Evolutionary conservation across 2,329 filamentous ascomycete genomes (phyloP), one percentile per base, ranked within the genome.

Genomic region (Epichloe brachyelytri): DNA sequence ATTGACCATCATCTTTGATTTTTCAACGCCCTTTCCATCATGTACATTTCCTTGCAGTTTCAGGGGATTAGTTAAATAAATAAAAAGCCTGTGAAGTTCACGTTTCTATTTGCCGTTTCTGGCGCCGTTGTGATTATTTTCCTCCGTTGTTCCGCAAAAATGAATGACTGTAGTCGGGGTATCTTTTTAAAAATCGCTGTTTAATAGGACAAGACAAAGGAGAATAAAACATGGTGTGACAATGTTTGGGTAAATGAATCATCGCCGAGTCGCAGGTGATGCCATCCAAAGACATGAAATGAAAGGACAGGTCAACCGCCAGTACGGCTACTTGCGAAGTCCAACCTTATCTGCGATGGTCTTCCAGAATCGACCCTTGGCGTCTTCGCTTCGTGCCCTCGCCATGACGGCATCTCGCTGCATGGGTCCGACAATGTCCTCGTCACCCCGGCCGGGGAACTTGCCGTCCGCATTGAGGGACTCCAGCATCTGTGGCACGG

Each of bases 341-440:
- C 53, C 54, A 37, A 77, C 70, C 63, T 72, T 76, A 48, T 68
- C 73, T 36, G 68, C 72, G 15, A 77, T 62, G 53, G 59, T 71
- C 58, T 70, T 74, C 70, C 74, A 71, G 60, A 77, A 77, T 48
- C 70, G 69, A 17, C 67, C 60, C 55, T 68, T 71, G 56, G 68
- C 68, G 56, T 72, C 70, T 43, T 75, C 72, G 51, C 67, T 70
- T 45, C 63, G 64, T 14, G 68, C 65, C 45, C 73, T 68, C 33
- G 67, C 65, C 76, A 80, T 80, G 55, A 72, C 68, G 39, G 71
- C 70, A 57, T 79, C 76, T 12, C 78, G 77, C 58, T 82, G 80
- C 90, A 96, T 95, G 6, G 90, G 90, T 1, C 90, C 90, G 43
- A 96, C 88, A 63, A 96, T 94, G 65, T 95, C 90, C 59, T 90